Conservation (phyloP, 1,284 basidiomycete species). For the Cystobasidium pallidum region DNA sequence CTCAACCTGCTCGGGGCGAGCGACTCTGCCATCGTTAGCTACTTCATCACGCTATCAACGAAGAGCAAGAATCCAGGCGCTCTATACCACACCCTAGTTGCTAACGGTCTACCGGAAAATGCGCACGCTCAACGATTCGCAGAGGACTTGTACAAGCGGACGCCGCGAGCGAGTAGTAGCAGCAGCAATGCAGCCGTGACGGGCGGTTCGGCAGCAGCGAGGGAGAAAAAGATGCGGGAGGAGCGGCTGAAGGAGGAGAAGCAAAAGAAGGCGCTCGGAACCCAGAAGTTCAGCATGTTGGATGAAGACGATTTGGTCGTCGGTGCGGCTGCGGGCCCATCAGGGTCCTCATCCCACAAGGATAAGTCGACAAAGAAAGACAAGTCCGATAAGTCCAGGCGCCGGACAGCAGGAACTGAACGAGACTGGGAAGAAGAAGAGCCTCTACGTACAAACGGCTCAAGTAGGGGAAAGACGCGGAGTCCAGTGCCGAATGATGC, state of each 20-base stretch:
- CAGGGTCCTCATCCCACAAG: slow-evolving; percentile 59
- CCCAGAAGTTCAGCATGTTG: slow-evolving; percentile 75
- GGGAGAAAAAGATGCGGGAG: slow-evolving; percentile 64
- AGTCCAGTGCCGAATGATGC: slow-evolving; percentile 31
- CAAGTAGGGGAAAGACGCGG: slow-evolving; percentile 53
- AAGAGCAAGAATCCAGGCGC: slow-evolving; percentile 77
- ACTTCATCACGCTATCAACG: slow-evolving; percentile 64
- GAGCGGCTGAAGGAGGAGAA: slow-evolving; percentile 68
- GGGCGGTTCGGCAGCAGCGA: slow-evolving; percentile 56
- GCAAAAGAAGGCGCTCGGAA: slow-evolving; percentile 61
- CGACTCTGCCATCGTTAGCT: slow-evolving; percentile 50
- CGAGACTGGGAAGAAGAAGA: slow-evolving; percentile 89
- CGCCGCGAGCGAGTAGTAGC: slow-evolving; percentile 67
- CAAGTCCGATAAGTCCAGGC: slow-evolving; percentile 30
- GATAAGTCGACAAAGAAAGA: slow-evolving; percentile 43
- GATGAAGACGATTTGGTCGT: slow-evolving; percentile 68
- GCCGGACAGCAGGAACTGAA: slow-evolving; percentile 59
- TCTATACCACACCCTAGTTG: slow-evolving; percentile 73
- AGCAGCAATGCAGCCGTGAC: slow-evolving; percentile 62
- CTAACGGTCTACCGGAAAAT: slow-evolving; percentile 77
- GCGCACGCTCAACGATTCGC: slow-evolving; percentile 78
- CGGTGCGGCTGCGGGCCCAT: slow-evolving; percentile 61
- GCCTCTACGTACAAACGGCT: slow-evolving; percentile 54
- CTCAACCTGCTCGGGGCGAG: slow-evolving; percentile 48
- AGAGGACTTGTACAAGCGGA: slow-evolving; percentile 72